Percentiles rank a stretch among this genome's conserved stretches.
phyloP scores from a whole-genome alignment of 2,329 filamentous ascomycete species.

The Colletotrichum sp. region DNA sequence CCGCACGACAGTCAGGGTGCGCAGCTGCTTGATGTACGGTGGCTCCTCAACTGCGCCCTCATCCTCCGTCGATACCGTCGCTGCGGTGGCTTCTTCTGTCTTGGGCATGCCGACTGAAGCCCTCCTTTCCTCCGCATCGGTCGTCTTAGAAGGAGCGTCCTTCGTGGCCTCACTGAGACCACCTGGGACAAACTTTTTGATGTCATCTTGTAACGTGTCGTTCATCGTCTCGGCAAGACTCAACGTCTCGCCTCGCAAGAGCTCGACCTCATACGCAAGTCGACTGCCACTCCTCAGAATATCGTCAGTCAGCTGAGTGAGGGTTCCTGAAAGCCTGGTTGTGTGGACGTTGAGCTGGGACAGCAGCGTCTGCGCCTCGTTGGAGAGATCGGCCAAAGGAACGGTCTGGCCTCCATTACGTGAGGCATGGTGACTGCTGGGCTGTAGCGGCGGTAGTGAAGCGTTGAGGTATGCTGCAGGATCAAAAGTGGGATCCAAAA shows the following conservation, averaged over 20 bases:
- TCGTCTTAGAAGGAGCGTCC: slow-evolving; percentile 1
- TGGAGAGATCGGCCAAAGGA: slow-evolving; percentile 76
- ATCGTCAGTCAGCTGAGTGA: slow-evolving; percentile 93
- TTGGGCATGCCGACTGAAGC: background rate
- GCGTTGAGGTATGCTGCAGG: slow-evolving; percentile 85
- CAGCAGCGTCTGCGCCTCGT: slow-evolving; percentile 82
- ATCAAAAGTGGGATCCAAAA: slow-evolving; percentile 79
- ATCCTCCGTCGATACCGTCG: slow-evolving; percentile 11
- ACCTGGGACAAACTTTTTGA: slow-evolving; percentile 71
- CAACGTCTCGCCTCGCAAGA: slow-evolving; percentile 85
- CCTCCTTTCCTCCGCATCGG: slow-evolving; percentile 11
- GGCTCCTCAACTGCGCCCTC: slow-evolving; percentile 49
- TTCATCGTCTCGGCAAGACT: slow-evolving; percentile 80
- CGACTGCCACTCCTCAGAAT: slow-evolving; percentile 88
- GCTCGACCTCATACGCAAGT: slow-evolving; percentile 92
- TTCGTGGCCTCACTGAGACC: slow-evolving; percentile 38
- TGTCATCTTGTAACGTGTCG: slow-evolving; percentile 73
- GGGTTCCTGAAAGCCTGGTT: slow-evolving; percentile 75
- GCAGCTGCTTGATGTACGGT: slow-evolving; percentile 76
- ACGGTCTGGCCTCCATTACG: slow-evolving; percentile 41
- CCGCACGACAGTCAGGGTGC: slow-evolving; percentile 82
- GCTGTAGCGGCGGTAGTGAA: slow-evolving; percentile 71
- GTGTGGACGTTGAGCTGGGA: slow-evolving; percentile 90
- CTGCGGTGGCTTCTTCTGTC: slow-evolving; percentile 6
- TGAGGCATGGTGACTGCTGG: slow-evolving; percentile 30